Evolutionary conservation across 176 grass and related monocot species (phyloP).

Genomic region (Oryza glaberrima): DNA sequence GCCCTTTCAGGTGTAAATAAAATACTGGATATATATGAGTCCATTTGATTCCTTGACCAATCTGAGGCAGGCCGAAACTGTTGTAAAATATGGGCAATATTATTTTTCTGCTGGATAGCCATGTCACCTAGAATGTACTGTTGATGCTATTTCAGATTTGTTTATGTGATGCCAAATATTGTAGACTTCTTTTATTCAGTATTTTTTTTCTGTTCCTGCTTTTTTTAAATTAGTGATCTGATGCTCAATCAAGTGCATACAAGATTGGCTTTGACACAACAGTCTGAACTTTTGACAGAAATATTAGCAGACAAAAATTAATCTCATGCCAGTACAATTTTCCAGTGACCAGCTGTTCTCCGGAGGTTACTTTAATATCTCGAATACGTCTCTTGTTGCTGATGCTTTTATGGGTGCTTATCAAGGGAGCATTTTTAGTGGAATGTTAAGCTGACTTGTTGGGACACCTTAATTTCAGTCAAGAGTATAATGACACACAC

Average conservation of each 20-base stretch:
- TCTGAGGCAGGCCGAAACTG: constrained; percentile 25
- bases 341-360: constrained; percentile 28
- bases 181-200: not conserved
- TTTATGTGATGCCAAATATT: constrained; percentile 17
- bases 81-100: constrained; percentile 23
- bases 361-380: constrained; percentile 8
- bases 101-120: constrained; percentile 6
- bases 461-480: constrained; percentile 45
- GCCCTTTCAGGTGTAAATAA: constrained; percentile 44
- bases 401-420: constrained; percentile 30
- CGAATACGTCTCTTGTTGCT: constrained; percentile 30
- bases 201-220: not conserved
- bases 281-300: constrained; percentile 38
- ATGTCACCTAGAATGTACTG: constrained; percentile 37
- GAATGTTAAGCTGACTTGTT: constrained; percentile 46
- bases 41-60: constrained; percentile 43
- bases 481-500: constrained; percentile 31
- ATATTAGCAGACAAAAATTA: constrained; percentile 32
- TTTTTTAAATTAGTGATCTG: not conserved
- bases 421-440: constrained; percentile 39
- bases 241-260: constrained; percentile 1
- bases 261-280: not conserved
- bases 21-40: constrained; percentile 29
- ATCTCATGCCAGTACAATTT: constrained; percentile 14
- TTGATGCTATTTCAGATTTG: constrained; percentile 11